A percentile compares a stretch with the other conserved stretches of the same genome.
These are phyloP conservation scores for Ilyonectria mors-panacis DNA, from an alignment of 2,329 filamentous ascomycete genomes.

Conservation along the genomic window DNA sequence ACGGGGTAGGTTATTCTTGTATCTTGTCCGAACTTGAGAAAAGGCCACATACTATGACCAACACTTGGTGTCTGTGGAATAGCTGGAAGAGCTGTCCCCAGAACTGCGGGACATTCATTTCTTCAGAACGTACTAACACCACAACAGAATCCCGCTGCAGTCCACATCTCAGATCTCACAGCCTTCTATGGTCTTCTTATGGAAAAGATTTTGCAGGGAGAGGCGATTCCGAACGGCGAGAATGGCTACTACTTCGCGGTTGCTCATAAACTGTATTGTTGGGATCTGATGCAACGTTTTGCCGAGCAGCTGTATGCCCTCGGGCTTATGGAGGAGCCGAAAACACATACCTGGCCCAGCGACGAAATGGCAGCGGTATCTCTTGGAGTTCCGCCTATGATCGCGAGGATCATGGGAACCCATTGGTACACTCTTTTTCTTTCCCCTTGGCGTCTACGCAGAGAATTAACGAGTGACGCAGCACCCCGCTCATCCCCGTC, in stretches of 20 bases:
- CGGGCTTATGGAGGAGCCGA: conserved; percentile 48
- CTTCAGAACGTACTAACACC: conserved; percentile 11
- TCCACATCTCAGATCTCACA: conserved; percentile 52
- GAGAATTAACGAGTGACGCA: not conserved
- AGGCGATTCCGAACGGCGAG: conserved; percentile 47
- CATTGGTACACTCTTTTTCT: conserved; percentile 41
- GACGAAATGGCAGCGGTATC: conserved; percentile 50
- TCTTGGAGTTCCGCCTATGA: conserved; percentile 49
- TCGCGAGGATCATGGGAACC: conserved; percentile 45
- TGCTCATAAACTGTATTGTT: conserved; percentile 49
- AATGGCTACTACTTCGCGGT: conserved; percentile 54
- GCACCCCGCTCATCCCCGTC: not conserved
- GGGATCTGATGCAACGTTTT: conserved; percentile 49
- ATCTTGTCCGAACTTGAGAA: not conserved
- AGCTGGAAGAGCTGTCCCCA: not conserved
- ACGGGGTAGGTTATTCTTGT: conserved; percentile 46
- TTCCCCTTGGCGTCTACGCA: not conserved
- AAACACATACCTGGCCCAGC: conserved; percentile 48
- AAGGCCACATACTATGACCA: not conserved
- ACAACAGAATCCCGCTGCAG: conserved; percentile 40
- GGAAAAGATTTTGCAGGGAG: conserved; percentile 47
- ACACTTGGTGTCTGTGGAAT: not conserved
- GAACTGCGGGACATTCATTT: not conserved
- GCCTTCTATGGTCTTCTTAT: conserved; percentile 50
- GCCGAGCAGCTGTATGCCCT: conserved; percentile 46